phyloP scores from a whole-genome alignment of 2,329 filamentous ascomycete genomes.

The Alternaria angustiovoidea region DNA sequence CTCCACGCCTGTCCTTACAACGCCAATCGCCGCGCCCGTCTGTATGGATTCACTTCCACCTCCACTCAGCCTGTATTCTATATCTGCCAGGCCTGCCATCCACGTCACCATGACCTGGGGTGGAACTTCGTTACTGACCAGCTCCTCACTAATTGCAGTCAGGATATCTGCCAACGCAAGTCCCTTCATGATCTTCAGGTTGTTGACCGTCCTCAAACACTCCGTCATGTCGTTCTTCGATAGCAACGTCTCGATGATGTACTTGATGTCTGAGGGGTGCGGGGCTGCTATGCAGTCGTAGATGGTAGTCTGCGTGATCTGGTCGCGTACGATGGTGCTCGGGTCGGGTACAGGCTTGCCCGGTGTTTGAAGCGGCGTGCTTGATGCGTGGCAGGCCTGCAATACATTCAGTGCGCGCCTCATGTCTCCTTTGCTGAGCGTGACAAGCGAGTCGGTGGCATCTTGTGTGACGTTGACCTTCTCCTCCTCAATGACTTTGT shows the following conservation, averaged over 20 bases:
- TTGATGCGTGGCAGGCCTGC: conserved; percentile 95
- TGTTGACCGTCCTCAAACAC: conserved; percentile 86
- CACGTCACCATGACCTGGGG: conserved; percentile 88
- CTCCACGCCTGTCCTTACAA: conserved; percentile 86
- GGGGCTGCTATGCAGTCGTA: conserved; percentile 98
- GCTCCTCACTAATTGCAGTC: conserved; percentile 82
- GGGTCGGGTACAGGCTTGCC: conserved; percentile 57
- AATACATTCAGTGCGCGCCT: conserved; percentile 91
- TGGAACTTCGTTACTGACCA: conserved; percentile 82
- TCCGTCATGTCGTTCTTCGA: conserved; percentile 87
- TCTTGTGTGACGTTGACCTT: conserved; percentile 81
- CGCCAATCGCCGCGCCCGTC: conserved; percentile 90
- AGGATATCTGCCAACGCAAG: conserved; percentile 94
- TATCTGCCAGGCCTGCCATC: conserved; percentile 89
- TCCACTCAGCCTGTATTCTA: conserved; percentile 89
- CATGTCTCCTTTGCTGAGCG: conserved; percentile 95
- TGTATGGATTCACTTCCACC: conserved; percentile 89
- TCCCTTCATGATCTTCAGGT: conserved; percentile 84
- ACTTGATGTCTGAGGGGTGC: conserved; percentile 84
- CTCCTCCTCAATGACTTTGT: conserved; percentile 89
- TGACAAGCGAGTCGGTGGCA: conserved; percentile 83
- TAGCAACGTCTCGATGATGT: conserved; percentile 84
- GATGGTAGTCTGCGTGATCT: conserved; percentile 90
- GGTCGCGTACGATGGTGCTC: conserved; percentile 75
- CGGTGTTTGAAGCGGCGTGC: conserved; percentile 65